Conservation (phyloP, 805 yeast species). For the Cyberlindnera mississippiensis region DNA sequence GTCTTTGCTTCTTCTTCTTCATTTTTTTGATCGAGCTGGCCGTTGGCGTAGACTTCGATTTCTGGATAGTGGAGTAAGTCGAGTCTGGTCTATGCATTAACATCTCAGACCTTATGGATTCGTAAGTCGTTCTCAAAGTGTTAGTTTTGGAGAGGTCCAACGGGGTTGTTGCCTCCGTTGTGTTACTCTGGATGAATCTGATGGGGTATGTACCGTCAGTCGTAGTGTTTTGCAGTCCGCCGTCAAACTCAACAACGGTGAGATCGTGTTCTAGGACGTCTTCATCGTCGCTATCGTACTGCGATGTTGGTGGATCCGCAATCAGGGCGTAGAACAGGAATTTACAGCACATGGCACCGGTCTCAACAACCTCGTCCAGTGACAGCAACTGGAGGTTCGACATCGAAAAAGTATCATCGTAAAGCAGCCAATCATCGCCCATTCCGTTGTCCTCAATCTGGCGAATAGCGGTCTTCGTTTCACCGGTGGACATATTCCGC, state of each 20-base stretch:
- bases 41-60: constrained; percentile 21
- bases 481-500: constrained; percentile 19
- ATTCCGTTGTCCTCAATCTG: constrained; percentile 22
- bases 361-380: constrained; percentile 32
- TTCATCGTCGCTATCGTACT: constrained; percentile 9
- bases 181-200: constrained; percentile 19
- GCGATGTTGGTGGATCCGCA: constrained; percentile 2
- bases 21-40: constrained; percentile 9
- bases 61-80: constrained; percentile 15
- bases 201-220: constrained; percentile 10
- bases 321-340: constrained; percentile 30
- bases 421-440: constrained; percentile 39
- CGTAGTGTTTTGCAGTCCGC: constrained; percentile 7
- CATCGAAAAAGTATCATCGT: constrained; percentile 35
- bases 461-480: constrained; percentile 24
- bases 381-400: constrained; percentile 33
- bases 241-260: constrained; percentile 26
- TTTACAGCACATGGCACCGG: constrained; percentile 27
- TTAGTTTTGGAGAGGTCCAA: constrained; percentile 22
- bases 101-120: constrained; percentile 25
- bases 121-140: constrained; percentile 20
- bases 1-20: constrained; percentile 9
- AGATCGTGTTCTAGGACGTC: constrained; percentile 22
- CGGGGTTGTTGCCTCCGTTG: constrained; percentile 22
- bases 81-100: constrained; percentile 24